Conservation (phyloP, 257 asterid genomes). For the Ocimum tenuiflorum region DNA sequence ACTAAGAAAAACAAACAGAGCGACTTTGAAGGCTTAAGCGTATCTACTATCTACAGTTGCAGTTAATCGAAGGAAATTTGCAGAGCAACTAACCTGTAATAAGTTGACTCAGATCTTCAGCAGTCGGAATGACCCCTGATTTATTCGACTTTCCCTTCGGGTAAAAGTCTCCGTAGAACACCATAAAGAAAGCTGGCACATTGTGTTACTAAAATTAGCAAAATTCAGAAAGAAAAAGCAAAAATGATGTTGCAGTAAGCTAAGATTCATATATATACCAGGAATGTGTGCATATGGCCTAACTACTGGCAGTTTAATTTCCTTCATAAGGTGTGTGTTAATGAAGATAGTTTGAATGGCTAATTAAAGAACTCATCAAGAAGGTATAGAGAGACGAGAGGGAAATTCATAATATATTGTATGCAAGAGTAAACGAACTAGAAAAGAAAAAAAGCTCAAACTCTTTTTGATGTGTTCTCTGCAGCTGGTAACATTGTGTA, state of each 20-base stretch:
- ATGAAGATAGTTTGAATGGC: no score
- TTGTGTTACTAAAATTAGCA: neutral
- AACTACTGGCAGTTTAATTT: neutral
- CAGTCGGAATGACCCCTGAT: conserved; percentile 79
- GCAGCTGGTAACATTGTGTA: no score
- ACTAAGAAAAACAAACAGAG: no score
- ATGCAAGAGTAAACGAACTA: no score
- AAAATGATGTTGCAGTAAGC: neutral
- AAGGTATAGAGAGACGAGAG: no score
- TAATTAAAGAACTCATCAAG: no score
- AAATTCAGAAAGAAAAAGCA: neutral
- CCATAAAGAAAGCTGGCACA: conserved; percentile 57
- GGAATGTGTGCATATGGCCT: neutral
- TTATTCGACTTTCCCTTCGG: conserved; percentile 85
- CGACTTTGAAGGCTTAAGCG: no score
- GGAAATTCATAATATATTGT: neutral
- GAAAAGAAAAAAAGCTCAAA: no score
- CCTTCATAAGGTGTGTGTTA: no score
- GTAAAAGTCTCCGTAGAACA: conserved; percentile 65
- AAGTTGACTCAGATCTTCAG: conserved; percentile 66
- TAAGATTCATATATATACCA: neutral
- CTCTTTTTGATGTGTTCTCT: no score
- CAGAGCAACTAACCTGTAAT: conserved; percentile 47
- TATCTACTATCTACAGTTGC: no score
- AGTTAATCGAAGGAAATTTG: neutral